Base-by-base conservation (phyloP, 805 yeast genomes). In the Candida ponderosae region DNA sequence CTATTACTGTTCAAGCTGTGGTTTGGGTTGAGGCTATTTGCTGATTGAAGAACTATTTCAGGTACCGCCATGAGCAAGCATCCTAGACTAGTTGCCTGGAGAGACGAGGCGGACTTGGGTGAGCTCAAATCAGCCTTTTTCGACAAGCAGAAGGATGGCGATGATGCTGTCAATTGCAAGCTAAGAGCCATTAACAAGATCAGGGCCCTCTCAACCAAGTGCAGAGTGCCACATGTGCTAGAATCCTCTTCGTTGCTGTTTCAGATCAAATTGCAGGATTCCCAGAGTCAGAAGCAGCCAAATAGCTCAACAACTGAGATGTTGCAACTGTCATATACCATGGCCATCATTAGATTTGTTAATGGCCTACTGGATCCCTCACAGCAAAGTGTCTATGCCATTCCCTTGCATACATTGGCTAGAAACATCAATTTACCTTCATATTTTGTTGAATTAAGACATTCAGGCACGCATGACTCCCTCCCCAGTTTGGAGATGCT, bases 331-430 rank as follows among this genome's bases (percentile, higher is more conserved):
- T 65, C 79, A 5, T 84, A 83, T 53, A 63, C 88, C 0, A 79
- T 83, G 84, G 75, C 87, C 0, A 50, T 89, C 11, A 79, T 87
- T 20, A 65, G 94, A 40, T 87, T 90, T 60, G 97, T 93, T 19
- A 93, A 93, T 57, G 97, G 97, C 3, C 57, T 87, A 4, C 59
- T 93, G 28, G 98, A 93, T 56, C 93, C 95, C 0, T 72, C 72
- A 34, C 98, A 93, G 57, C 84, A 79, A 48, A 74, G 88, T 1
- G 73, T 69, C 32, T 80, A 63, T 53, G 96, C 96, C 0, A 72
- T 82, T 14, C 89, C 97, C 6, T 61, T 93, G 47, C 81, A 82
- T 43, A 68, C 70, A 6, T 59, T 93, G 18, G 97, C 97, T 1
- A 70, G 64, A 37, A 70, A 71, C 32, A 59, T 85, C 18, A 72